Percentiles rank a stretch among this genome's conserved stretches.
phyloP scores from a whole-genome alignment of 106 monocot species.

The Platanthera guangdongensis region DNA sequence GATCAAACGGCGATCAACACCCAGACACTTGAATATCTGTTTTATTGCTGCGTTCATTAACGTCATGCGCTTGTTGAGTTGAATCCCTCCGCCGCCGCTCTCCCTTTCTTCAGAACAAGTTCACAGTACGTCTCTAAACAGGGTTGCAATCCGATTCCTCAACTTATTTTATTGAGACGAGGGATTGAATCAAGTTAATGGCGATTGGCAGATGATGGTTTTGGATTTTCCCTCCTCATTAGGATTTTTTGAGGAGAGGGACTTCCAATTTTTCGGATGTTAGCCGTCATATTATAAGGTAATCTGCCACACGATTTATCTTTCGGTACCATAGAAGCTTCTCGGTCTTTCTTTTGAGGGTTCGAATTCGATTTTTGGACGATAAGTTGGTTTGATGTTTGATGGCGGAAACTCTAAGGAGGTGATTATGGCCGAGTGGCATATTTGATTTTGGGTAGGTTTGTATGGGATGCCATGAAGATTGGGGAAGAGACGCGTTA shows the following conservation, averaged over 20 bases:
- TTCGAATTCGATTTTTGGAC: neutral
- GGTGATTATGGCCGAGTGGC: neutral
- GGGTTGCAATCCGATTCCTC: neutral
- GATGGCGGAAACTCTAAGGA: neutral
- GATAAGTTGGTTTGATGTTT: neutral
- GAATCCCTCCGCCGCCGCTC: neutral
- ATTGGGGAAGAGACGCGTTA: neutral
- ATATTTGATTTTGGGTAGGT: neutral
- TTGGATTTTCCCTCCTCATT: neutral
- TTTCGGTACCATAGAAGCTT: neutral
- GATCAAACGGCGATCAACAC: neutral
- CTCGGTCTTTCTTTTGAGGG: neutral
- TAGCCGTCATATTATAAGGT: neutral
- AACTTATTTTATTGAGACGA: neutral
- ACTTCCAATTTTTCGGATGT: neutral
- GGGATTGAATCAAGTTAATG: neutral
- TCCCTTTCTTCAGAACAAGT: constrained; percentile 1
- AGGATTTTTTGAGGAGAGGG: neutral
- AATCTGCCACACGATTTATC: neutral
- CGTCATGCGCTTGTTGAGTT: neutral
- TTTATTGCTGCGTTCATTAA: neutral
- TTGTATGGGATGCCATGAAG: constrained; percentile 2
- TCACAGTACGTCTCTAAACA: neutral
- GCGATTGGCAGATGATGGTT: neutral
- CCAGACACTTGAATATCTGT: neutral